Conservation (phyloP, 176 grass and related monocot genomes). For the Paspalum vaginatum region DNA sequence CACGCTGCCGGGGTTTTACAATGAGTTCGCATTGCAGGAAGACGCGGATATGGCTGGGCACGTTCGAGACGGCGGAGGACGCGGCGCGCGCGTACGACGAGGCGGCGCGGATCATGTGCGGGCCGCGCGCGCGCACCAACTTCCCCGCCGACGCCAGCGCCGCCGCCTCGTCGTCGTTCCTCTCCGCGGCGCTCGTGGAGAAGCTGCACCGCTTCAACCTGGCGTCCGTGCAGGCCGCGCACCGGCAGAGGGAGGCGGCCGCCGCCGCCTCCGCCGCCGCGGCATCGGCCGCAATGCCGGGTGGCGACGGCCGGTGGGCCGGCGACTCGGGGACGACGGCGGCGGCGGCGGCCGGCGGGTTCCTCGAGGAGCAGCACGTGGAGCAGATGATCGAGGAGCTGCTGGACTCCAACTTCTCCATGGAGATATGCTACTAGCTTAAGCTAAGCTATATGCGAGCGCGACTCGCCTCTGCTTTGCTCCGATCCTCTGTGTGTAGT, state of each 20-base stretch:
- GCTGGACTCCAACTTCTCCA: conserved; percentile 84
- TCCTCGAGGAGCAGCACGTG: conserved; percentile 81
- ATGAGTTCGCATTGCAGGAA: conserved; percentile 83
- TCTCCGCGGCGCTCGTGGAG: conserved; percentile 69
- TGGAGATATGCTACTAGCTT: conserved; percentile 70
- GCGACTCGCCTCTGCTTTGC: background rate
- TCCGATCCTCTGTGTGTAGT: background rate
- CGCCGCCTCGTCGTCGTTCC: conserved; percentile 41
- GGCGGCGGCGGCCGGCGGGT: conserved; percentile 36
- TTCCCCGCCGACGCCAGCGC: conserved; percentile 42
- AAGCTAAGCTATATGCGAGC: too few species aligned
- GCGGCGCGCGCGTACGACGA: conserved; percentile 95
- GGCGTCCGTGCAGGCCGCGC: conserved; percentile 59
- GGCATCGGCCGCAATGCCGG: background rate
- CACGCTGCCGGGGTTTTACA: background rate
- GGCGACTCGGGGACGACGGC: background rate
- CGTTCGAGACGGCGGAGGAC: conserved; percentile 97
- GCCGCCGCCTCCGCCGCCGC: background rate
- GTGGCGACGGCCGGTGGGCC: background rate
- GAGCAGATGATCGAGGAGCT: conserved; percentile 98
- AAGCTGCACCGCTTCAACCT: conserved; percentile 92
- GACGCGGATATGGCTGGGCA: conserved; percentile 95
- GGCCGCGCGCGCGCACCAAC: conserved; percentile 76
- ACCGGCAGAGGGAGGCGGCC: conserved; percentile 51
- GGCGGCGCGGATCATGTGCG: conserved; percentile 92